These are phyloP conservation scores for Phytopythium cucurbitacearum DNA, from an alignment of 352 stramenopile genomes.

Conservation along the genomic window DNA sequence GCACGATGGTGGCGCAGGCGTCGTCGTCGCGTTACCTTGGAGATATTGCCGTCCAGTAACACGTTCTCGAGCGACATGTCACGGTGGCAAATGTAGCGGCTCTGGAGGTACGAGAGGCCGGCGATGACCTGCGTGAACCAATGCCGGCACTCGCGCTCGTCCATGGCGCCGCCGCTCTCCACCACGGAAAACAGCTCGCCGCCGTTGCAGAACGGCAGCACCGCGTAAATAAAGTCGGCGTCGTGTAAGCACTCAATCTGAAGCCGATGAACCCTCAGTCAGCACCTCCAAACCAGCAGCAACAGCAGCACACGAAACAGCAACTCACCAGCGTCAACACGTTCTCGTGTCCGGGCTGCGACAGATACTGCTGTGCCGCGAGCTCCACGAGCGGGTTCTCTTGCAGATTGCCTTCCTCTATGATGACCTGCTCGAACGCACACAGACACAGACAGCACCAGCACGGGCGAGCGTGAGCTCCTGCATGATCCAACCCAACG, in stretches of 20 bases:
- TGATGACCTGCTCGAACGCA: conserved; percentile 52
- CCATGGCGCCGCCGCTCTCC: conserved; percentile 53
- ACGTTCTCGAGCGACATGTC: conserved; percentile 89
- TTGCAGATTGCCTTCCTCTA: conserved; percentile 82
- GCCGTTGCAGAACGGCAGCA: conserved; percentile 83
- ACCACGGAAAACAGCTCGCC: conserved; percentile 83
- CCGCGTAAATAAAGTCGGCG: conserved; percentile 79
- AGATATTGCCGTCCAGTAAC: conserved; percentile 74
- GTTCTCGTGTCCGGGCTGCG: conserved; percentile 73
- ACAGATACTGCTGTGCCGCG: conserved; percentile 81
- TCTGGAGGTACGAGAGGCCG: conserved; percentile 78
- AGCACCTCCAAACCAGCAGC: not conserved
- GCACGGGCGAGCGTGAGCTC: not conserved
- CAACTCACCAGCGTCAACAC: conserved; percentile 76
- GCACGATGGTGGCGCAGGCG: not conserved
- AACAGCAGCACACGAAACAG: not conserved
- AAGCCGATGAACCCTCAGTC: not conserved
- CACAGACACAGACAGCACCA: not conserved
- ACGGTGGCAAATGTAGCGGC: conserved; percentile 81
- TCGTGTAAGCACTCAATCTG: conserved; percentile 84
- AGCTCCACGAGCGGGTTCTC: conserved; percentile 86
- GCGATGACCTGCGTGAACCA: conserved; percentile 84
- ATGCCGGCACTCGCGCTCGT: conserved; percentile 65
- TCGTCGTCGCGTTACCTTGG: conserved; percentile 42
- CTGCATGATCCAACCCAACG: not conserved